phyloP scores from a whole-genome alignment of 2,329 filamentous ascomycete genomes.

The Hymenoscyphus occultus region DNA sequence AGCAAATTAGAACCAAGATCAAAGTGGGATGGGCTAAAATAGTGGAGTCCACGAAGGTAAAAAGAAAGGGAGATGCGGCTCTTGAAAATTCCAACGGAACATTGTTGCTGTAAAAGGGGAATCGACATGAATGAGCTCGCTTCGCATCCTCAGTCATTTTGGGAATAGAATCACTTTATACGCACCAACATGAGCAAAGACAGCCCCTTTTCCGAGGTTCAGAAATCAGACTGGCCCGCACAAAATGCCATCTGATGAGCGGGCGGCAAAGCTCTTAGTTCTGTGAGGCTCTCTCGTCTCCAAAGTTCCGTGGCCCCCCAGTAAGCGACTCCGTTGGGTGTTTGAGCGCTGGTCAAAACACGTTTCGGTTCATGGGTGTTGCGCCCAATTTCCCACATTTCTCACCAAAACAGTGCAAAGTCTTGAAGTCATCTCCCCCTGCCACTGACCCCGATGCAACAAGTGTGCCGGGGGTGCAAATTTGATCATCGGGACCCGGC shows the following conservation, averaged over 20 bases:
- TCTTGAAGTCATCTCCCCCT: not conserved
- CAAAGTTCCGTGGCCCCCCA: not conserved
- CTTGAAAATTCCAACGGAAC: not conserved
- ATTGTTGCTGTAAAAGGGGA: not conserved
- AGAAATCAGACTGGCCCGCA: not conserved
- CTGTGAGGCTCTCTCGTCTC: slow-evolving; percentile 1
- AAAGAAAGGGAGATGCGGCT: not conserved
- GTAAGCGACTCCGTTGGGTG: not conserved
- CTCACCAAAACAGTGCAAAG: not conserved
- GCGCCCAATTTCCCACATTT: not conserved
- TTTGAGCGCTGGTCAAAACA: slow-evolving; percentile 16
- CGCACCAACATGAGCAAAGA: not conserved
- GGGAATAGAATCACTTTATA: not conserved
- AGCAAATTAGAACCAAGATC: not conserved
- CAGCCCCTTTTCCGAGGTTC: not conserved
- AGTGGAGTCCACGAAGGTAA: not conserved
- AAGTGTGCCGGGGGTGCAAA: slow-evolving; percentile 8
- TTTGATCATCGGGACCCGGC: slow-evolving; percentile 12
- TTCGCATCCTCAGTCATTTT: not conserved
- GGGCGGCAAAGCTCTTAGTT: not conserved
- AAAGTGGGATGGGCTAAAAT: not conserved
- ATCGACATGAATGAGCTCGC: not conserved
- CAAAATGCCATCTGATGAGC: slow-evolving; percentile 2
- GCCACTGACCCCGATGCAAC: slow-evolving; percentile 4
- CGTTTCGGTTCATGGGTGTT: slow-evolving; percentile 14